These are phyloP conservation scores for Angophora floribunda DNA, from an alignment of 345 rosid species.

Conservation along the genomic window DNA sequence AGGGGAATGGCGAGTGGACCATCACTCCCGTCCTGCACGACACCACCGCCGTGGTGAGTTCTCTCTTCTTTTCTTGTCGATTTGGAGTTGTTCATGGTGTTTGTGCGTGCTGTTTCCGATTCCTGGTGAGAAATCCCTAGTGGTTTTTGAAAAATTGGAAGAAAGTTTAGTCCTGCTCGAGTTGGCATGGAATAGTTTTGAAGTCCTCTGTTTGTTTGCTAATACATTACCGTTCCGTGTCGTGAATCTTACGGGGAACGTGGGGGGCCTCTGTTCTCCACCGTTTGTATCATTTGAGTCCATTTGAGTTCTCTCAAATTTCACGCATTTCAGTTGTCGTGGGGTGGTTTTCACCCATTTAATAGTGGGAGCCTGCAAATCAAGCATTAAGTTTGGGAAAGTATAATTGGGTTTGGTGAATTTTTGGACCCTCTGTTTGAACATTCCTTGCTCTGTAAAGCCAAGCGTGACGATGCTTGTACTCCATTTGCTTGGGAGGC, in stretches of 20 bases:
- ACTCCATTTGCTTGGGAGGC: not conserved
- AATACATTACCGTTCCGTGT: not conserved
- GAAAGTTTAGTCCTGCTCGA: not conserved
- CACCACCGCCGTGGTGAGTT: conserved; percentile 79
- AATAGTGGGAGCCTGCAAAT: not conserved
- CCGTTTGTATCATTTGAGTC: not conserved
- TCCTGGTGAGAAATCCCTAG: not conserved
- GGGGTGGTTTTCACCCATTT: not conserved
- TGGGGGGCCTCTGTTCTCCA: not conserved
- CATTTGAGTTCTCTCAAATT: not conserved
- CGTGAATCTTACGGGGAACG: not conserved
- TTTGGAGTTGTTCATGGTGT: not conserved
- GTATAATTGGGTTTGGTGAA: not conserved
- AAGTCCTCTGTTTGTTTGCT: not conserved
- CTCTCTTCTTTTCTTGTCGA: not conserved
- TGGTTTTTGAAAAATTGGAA: not conserved
- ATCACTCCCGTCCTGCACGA: conserved; percentile 80
- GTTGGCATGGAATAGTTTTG: not conserved
- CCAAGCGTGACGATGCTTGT: not conserved
- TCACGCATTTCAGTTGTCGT: not conserved
- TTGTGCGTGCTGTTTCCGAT: not conserved
- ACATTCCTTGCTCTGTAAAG: not conserved
- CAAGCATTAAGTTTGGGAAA: not conserved
- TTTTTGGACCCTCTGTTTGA: not conserved
- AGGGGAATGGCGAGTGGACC: conserved; percentile 74